Evolutionary conservation across 1,284 basidiomycete genomes (phyloP).

Genomic region (Ganoderma lucidum): DNA sequence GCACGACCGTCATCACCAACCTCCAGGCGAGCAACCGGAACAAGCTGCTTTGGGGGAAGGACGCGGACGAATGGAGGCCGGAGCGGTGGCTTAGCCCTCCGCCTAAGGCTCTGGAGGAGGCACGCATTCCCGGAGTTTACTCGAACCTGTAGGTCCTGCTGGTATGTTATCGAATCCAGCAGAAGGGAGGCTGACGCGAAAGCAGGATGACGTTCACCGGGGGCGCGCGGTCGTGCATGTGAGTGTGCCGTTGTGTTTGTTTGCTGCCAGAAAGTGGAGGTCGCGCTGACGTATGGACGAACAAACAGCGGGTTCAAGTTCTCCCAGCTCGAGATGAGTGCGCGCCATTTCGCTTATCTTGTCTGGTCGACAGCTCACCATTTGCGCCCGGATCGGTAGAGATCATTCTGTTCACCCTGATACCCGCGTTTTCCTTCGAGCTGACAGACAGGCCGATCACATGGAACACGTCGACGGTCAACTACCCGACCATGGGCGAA

Average conservation of each 20-base stretch:
- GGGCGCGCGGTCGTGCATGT: conserved; percentile 10
- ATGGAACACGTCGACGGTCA: conserved; percentile 33
- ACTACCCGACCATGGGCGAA: conserved; percentile 34
- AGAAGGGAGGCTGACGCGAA: background rate
- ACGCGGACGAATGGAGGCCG: conserved; percentile 13
- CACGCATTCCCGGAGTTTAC: conserved; percentile 14
- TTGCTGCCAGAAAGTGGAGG: background rate
- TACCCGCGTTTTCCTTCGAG: conserved; percentile 22
- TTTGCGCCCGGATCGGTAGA: conserved; percentile 3
- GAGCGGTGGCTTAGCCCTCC: conserved; percentile 12
- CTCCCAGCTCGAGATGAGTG: conserved; percentile 14
- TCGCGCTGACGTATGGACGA: too few relatives aligned
- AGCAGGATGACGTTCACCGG: conserved; percentile 11
- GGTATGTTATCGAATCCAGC: too few relatives aligned
- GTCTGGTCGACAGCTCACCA: background rate
- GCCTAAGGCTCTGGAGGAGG: conserved; percentile 8
- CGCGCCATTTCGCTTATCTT: background rate
- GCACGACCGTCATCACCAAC: conserved; percentile 7
- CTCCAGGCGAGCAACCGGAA: conserved; percentile 9
- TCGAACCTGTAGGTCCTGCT: conserved; percentile 5
- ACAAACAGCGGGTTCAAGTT: conserved; percentile 11
- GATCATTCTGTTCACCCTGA: conserved; percentile 22
- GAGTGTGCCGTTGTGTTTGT: background rate
- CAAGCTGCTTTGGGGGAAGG: conserved; percentile 7
- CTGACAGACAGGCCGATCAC: conserved; percentile 27